Base-by-base conservation (phyloP, 805 yeast genomes). In the Huiozyma sinensis region DNA sequence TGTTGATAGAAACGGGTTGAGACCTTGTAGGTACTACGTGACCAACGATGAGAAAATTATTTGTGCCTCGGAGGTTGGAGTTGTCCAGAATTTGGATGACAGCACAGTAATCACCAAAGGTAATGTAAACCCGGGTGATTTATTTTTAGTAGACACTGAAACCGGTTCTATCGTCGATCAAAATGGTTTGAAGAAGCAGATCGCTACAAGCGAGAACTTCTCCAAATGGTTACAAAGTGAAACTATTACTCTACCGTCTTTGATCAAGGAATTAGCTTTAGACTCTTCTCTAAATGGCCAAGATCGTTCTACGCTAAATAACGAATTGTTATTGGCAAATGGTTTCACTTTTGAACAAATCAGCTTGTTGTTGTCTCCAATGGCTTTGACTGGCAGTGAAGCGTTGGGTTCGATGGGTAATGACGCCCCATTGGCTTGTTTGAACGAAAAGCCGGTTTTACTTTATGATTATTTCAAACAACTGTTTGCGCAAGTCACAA, bases 381-480 rank as follows among this genome's bases (percentile, higher is more conserved):
- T 90, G 98, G 97, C 95, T 36, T 59, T 73, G 35, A 82, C 78
- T 53, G 95, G 90, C 48, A 90, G 89, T 61, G 98, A 90, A 68
- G 88, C 97, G 9, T 73, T 90, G 43, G 97, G 98, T 12, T 89
- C 97, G 13, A 90, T 90, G 98, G 98, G 98, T 72, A 90, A 90
- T 61, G 98, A 90, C 61, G 79, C 92, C 42, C 95, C 97, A 9
- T 72, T 90, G 51, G 97, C 97, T 0, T 92, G 98, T 67, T 69
- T 90, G 54, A 82, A 95, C 34, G 90, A 85, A 61, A 95, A 88
- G 66, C 97, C 98, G 37, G 82, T 81, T 53, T 68, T 92, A 50
- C 70, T 87, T 50, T 90, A 84, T 64, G 98, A 92, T 59, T 90
- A 90, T 69, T 92, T 90, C 73, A 80, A 95, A 58, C 95, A 90